These are phyloP conservation scores for Serendipita sp. DNA, from an alignment of 768 basidiomycete species.

Conservation along the genomic window DNA sequence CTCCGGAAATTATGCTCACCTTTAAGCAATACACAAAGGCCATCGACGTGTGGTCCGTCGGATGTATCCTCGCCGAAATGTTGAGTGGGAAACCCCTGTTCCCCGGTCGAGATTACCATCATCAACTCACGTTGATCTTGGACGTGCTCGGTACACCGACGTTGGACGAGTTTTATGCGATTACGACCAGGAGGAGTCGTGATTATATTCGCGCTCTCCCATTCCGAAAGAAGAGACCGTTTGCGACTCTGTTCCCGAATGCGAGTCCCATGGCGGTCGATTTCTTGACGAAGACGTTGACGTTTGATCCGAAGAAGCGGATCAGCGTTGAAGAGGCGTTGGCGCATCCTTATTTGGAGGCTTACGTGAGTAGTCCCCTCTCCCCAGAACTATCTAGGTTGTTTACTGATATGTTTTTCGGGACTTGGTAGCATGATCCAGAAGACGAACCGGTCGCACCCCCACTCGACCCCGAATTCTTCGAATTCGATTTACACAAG, in stretches of 20 bases:
- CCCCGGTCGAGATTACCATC: conserved; percentile 67
- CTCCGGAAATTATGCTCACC: conserved; percentile 98
- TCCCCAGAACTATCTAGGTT: background rate
- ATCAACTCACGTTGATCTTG: conserved; percentile 87
- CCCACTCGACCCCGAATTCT: conserved; percentile 91
- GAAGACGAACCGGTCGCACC: conserved; percentile 93
- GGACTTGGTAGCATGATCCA: conserved; percentile 56
- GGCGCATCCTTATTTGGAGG: conserved; percentile 66
- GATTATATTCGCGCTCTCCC: conserved; percentile 93
- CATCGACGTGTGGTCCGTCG: conserved; percentile 63
- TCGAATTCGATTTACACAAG: conserved; percentile 94
- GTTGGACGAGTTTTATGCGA: conserved; percentile 94
- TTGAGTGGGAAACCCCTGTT: conserved; percentile 91
- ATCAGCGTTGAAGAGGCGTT: conserved; percentile 88
- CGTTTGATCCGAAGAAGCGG: conserved; percentile 95
- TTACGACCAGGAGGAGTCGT: conserved; percentile 77
- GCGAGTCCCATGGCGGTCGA: conserved; percentile 64
- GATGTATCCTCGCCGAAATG: conserved; percentile 85
- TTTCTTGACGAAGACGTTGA: conserved; percentile 59
- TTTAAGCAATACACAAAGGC: conserved; percentile 88
- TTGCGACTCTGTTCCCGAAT: conserved; percentile 76
- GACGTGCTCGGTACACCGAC: conserved; percentile 95
- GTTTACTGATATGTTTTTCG: conserved; percentile 9
- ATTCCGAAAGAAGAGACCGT: conserved; percentile 75
- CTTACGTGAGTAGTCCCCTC: conserved; percentile 36